Base-by-base conservation (phyloP, 176 grass and related monocot species). In the Oryza coarctata region DNA sequence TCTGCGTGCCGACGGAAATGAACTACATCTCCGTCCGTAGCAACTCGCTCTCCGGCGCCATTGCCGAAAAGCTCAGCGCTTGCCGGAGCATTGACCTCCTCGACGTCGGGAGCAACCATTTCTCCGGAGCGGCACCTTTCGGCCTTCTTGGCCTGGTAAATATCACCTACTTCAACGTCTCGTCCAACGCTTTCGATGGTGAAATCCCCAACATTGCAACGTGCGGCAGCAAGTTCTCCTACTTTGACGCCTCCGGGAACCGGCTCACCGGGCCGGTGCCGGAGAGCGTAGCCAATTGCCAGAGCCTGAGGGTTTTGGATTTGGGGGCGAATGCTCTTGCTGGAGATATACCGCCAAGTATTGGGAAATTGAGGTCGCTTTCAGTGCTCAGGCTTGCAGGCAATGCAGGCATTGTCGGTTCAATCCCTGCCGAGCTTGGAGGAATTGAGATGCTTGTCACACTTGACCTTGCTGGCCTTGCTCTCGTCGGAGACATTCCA, bases 101-200 rank as follows among this genome's bases (percentile, higher is more conserved):
- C 80, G 96, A 99, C 83, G 82, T 99, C 33, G 93, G 87, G 15
- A 83, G 85, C 87, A 99, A 99, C 83, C 64, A 57, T 0, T 99
- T 99, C 85, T 23, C 91, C 63, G 96, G 96, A 1, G 36, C 77
- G 0, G 74, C 88, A 20, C 96, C 96, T 0, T 95, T 95, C 38
- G 39, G 63, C 7, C 79, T 93, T 2, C 85, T 99, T 5, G 58
- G 4, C 47, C 67, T 88, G 58, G 82, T 80, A 38, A 99, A 99
- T 76, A 91, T 99, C 63, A 93, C 91, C 84, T 99, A 95, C 84
- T 95, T 99, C 85, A 93, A 99, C 73, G 90, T 94, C 70, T 99
- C 96, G 5, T 91, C 82, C 82, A 99, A 99, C 70, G 34, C 90
- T 26, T 95, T 99, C 76, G 76, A 86, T 13, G 96, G 93, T n/a